These are phyloP conservation scores for Panellus pusillus DNA, from an alignment of 768 basidiomycete genomes.

Conservation along the genomic window DNA sequence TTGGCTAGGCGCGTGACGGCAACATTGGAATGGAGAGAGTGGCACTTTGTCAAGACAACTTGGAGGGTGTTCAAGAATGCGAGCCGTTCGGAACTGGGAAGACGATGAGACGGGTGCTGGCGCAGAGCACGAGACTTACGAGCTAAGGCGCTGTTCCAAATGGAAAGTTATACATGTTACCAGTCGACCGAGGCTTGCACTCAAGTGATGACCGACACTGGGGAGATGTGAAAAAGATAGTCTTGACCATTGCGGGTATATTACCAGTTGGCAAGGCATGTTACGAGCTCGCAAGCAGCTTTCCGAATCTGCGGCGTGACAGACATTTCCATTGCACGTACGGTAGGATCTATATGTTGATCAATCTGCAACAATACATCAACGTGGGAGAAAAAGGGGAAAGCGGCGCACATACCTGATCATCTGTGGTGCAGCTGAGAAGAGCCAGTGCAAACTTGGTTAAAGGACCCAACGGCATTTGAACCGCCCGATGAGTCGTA, in stretches of 20 bases:
- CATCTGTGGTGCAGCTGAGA: conserved; percentile 47
- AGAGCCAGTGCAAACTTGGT: conserved; percentile 54
- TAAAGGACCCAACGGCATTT: conserved; percentile 66
- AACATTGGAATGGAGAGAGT: conserved; percentile 48
- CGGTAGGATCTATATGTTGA: conserved; percentile 48
- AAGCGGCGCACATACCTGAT: conserved; percentile 33
- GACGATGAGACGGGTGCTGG: conserved; percentile 6
- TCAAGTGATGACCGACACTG: conserved; percentile 56
- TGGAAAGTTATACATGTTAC: conserved; percentile 54
- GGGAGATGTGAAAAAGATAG: background rate
- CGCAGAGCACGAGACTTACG: conserved; percentile 39
- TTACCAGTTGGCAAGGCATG: conserved; percentile 51
- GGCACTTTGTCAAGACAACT: conserved; percentile 42
- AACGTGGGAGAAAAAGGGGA: background rate
- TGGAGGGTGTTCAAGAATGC: conserved; percentile 46
- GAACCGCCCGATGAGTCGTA: conserved; percentile 58
- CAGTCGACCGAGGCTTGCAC: conserved; percentile 56
- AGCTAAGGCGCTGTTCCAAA: conserved; percentile 53
- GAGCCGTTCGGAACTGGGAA: conserved; percentile 37
- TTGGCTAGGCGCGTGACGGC: conserved; percentile 55
- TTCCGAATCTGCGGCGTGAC: conserved; percentile 53
- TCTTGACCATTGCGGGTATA: background rate
- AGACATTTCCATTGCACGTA: conserved; percentile 55
- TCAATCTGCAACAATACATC: conserved; percentile 38
- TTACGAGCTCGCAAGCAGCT: conserved; percentile 52